phyloP scores from a whole-genome alignment of 2,329 filamentous ascomycete genomes.

The Claviceps digitariae region DNA sequence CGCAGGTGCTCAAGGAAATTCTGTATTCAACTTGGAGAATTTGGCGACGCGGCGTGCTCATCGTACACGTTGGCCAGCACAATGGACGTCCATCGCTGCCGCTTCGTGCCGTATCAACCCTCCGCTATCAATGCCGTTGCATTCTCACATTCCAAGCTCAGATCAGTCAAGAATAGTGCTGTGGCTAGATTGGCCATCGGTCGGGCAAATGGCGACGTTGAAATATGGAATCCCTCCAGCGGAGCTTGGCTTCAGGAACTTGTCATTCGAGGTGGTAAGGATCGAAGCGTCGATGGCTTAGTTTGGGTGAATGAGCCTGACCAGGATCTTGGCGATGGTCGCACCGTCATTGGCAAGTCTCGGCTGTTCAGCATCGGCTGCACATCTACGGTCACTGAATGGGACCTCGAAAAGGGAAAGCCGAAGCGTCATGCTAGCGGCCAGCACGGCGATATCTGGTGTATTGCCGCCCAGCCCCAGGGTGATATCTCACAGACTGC shows the following conservation, averaged over 20 bases:
- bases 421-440: constrained; percentile 75
- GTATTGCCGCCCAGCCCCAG: constrained; percentile 71
- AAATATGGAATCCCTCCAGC: constrained; percentile 85
- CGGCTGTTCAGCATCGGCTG: constrained; percentile 94
- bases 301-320: constrained; percentile 83
- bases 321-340: constrained; percentile 49
- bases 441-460: constrained; percentile 95
- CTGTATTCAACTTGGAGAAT: not conserved
- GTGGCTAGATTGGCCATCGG: constrained; percentile 71
- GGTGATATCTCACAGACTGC: constrained; percentile 7
- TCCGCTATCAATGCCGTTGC: constrained; percentile 89
- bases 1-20: not conserved
- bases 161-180: constrained; percentile 35
- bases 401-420: constrained; percentile 71
- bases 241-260: constrained; percentile 84
- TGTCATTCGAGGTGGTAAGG: constrained; percentile 68
- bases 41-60: not conserved
- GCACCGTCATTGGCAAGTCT: constrained; percentile 53
- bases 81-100: constrained; percentile 96
- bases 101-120: constrained; percentile 85
- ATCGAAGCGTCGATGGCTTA: constrained; percentile 78
- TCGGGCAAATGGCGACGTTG: constrained; percentile 87
- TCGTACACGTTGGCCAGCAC: constrained; percentile 3
- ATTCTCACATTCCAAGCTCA: constrained; percentile 62
- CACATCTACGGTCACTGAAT: constrained; percentile 84